Conservation (phyloP, 2,329 filamentous ascomycete genomes). For the Parastagonospora avenae region DNA sequence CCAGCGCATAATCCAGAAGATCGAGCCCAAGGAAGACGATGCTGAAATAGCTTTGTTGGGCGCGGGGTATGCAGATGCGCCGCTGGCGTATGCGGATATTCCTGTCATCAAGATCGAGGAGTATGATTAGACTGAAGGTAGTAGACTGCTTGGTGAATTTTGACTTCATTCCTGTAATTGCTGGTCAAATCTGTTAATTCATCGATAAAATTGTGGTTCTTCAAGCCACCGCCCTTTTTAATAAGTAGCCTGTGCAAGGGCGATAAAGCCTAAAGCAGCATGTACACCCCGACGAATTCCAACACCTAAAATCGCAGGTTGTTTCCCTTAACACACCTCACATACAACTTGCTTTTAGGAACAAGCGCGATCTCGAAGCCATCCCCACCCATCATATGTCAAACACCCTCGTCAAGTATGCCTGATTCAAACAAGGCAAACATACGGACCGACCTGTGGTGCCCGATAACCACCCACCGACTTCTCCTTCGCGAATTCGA, state of each 20-base stretch:
- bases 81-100: slow-evolving; percentile 25
- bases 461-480: slow-evolving; percentile 26
- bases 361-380: too few relatives aligned
- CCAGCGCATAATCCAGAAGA: slow-evolving; percentile 13
- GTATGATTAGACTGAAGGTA: slow-evolving; percentile 16
- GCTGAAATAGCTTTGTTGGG: slow-evolving; percentile 26
- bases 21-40: slow-evolving; percentile 11
- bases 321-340: too few relatives aligned
- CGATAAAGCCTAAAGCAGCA: too few relatives aligned
- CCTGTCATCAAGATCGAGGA: slow-evolving; percentile 27
- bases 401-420: slow-evolving; percentile 3
- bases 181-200: too few relatives aligned
- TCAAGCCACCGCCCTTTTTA: too few relatives aligned
- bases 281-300: too few relatives aligned
- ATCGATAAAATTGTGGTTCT: too few relatives aligned
- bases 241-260: too few relatives aligned
- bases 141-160: neutral
- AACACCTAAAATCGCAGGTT: too few relatives aligned
- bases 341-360: too few relatives aligned
- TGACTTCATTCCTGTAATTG: too few relatives aligned
- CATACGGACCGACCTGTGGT: slow-evolving; percentile 16
- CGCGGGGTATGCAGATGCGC: slow-evolving; percentile 14
- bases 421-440: slow-evolving; percentile 19
- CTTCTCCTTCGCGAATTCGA: slow-evolving; percentile 36
- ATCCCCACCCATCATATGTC: neutral